Base-by-base conservation (phyloP, 2,329 filamentous ascomycete genomes). In the Coleophoma eucalyptorum region DNA sequence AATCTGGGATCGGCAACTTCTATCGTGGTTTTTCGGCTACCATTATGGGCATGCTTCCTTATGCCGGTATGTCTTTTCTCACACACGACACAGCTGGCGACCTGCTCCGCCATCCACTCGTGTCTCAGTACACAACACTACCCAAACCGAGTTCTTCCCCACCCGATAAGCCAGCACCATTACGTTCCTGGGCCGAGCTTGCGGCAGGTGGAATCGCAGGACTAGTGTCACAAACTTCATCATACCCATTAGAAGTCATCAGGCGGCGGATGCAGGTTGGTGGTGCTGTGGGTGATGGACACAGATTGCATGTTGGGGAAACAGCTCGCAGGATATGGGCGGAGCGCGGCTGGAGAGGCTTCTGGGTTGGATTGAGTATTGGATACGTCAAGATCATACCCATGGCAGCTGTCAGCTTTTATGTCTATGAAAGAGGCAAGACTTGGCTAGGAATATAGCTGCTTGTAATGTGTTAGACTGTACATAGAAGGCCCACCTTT, bases 361-460 rank as follows among this genome's bases (percentile, higher is more conserved):
- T 96, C 73, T 99, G 90, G 69, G 86, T 97, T 11, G 94, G 94
- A 0, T 72, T 99, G 66, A 90, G 88, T 1, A 97, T 99, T 69
- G 94, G 94, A 7, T 99, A 97, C 69, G 81, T 91, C 64, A 99
- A 99, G 74, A 83, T 97, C 47, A 78, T 97, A 55, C 94, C 94
- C 3, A 87, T 99, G 89, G 83, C 74, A 26, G 94, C 94, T 12
- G 76, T 81, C 49, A 78, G 76, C 59, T 86, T 86, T 64, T 86
- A 81, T 63, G 82, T 81, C 15, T 86, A 86, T 61, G 83, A 86
- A 67, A 75, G 83, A 53, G 70, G 78, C 59, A 86, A 86, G 73
- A 77, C 72, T 42, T 71, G 76, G 57, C 71, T 91, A 57, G 84
- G 83, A 40, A 89, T 91, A 63, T 89, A 73, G 63, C 6, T 26